Evolutionary conservation across 306 rosid species (phyloP), one percentile per base, ranked within the genome.

Genomic region (Ziziphus jujuba): DNA sequence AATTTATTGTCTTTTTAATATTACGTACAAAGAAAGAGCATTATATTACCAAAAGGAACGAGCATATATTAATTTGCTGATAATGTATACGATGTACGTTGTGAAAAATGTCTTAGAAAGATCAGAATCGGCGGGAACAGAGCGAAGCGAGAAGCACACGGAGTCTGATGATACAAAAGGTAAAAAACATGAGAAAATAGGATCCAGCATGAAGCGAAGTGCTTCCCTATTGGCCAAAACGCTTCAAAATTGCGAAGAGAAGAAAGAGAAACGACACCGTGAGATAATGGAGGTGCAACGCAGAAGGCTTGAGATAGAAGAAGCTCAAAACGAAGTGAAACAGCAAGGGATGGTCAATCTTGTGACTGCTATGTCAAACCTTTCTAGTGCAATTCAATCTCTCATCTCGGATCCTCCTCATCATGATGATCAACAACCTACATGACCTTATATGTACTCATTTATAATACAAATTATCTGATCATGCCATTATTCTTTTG

Each of bases 241-340:
- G 2, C 61, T 86, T 0, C 71, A 58, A 23, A 75, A 72, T 21
- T 74, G 83, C 9, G 88, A 84, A 53, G 80, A 84, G 72, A 79
- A 81, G 72, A 86, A 84, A 71, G 89, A 84, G 35, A 84, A 69
- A 6, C 63, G 87, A 21, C 89, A 86, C 76, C 80, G 80, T 12
- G 83, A 86, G 22, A 4, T 79, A 67, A 71, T 86, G 28, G 83
- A 84, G 55, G 47, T 86, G 6, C 83, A 74, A 10, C 75, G 49
- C 8, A 65, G 80, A 23, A 69, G 91, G 62, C 60, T 86, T 49
- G 76, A 84, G 45, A 76, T 84, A 36, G 89, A 86, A 65, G 91
- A 86, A 47, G 28, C 59, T 2, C 75, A 79, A 23, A 81, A 76
- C 20, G 84, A 83, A 40, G 75, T 71, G 25, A 79, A 86, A 48